A percentile compares a stretch with the other conserved stretches of the same genome.
These are phyloP conservation scores for Penicillium goetzii DNA, from an alignment of 495 filamentous ascomycete species.

Conservation along the genomic window DNA sequence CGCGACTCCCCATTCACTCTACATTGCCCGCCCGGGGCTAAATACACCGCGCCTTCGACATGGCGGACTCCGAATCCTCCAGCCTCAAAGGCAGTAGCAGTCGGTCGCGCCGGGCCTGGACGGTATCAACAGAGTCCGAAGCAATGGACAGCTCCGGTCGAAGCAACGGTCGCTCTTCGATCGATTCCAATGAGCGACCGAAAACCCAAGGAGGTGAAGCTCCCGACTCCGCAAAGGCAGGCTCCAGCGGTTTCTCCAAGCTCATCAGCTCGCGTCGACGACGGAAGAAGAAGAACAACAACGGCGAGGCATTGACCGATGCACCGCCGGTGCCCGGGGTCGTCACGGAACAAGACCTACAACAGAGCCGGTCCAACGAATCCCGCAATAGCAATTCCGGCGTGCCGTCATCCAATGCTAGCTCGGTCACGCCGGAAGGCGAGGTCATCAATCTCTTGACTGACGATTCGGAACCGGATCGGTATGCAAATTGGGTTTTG, in stretches of 20 bases:
- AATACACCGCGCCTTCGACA: conserved; percentile 22
- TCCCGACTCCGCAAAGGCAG: conserved; percentile 42
- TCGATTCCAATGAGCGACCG: conserved; percentile 49
- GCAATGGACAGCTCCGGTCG: conserved; percentile 38
- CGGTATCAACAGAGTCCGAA: conserved; percentile 40
- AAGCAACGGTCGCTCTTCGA: conserved; percentile 50
- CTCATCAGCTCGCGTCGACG: conserved; percentile 54
- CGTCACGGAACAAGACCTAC: conserved; percentile 28
- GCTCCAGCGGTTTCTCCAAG: conserved; percentile 54
- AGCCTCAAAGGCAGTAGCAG: conserved; percentile 28
- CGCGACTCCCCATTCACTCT: conserved; percentile 8
- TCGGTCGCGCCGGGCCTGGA: conserved; percentile 40
- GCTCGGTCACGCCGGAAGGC: conserved; percentile 24
- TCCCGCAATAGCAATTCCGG: conserved; percentile 33
- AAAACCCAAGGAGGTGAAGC: conserved; percentile 47
- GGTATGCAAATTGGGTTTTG: conserved; percentile 53
- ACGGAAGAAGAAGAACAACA: conserved; percentile 40
- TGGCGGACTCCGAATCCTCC: conserved; percentile 39
- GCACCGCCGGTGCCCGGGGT: conserved; percentile 31
- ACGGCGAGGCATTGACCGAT: conserved; percentile 30
- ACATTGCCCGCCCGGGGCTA: conserved; percentile 6
- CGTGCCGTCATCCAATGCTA: conserved; percentile 37
- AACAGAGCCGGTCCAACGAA: conserved; percentile 32
- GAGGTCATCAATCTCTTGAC: conserved; percentile 62
- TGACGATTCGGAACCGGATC: conserved; percentile 70